A percentile compares a stretch with the other conserved stretches of the same genome.
Conservation (phyloP, 352 stramenopile genomes). For the Globisporangium megalacanthum region DNA sequence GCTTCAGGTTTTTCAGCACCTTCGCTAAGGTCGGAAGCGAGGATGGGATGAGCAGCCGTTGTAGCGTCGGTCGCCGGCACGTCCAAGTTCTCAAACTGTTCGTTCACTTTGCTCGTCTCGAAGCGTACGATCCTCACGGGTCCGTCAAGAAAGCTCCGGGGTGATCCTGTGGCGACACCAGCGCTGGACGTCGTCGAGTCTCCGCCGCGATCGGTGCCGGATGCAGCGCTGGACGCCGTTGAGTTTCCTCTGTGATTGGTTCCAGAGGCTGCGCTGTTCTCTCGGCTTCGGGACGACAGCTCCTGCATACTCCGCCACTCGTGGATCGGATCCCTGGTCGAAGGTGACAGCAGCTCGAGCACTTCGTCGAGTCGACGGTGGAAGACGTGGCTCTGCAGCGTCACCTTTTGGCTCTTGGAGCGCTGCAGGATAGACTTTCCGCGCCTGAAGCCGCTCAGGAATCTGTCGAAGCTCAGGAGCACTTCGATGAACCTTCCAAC, state of each 20-base stretch:
- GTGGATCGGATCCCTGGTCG: slow-evolving; percentile 1
- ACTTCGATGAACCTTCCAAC: background rate
- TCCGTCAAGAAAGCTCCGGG: background rate
- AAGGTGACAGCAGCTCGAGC: background rate
- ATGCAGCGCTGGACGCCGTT: background rate
- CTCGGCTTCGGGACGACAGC: too few relatives aligned
- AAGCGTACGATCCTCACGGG: slow-evolving; percentile 2
- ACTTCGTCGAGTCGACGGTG: slow-evolving; percentile 1
- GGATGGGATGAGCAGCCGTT: background rate
- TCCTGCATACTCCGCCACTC: background rate
- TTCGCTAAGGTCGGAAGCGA: too few relatives aligned
- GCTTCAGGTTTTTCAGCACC: too few relatives aligned
- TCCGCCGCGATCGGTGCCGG: too few relatives aligned
- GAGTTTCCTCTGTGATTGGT: background rate
- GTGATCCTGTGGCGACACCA: background rate
- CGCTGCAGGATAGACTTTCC: background rate
- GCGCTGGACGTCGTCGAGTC: background rate
- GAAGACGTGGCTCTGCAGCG: slow-evolving; percentile 1
- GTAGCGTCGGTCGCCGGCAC: background rate
- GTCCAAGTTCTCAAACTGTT: background rate
- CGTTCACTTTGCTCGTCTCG: background rate
- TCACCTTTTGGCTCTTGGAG: slow-evolving; percentile 2
- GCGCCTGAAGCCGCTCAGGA: background rate
- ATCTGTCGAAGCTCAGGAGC: background rate
- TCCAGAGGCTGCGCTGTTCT: too few relatives aligned